These are phyloP conservation scores for Talaromyces marneffei DNA, from an alignment of 2,329 filamentous ascomycete species.

Conservation along the genomic window DNA sequence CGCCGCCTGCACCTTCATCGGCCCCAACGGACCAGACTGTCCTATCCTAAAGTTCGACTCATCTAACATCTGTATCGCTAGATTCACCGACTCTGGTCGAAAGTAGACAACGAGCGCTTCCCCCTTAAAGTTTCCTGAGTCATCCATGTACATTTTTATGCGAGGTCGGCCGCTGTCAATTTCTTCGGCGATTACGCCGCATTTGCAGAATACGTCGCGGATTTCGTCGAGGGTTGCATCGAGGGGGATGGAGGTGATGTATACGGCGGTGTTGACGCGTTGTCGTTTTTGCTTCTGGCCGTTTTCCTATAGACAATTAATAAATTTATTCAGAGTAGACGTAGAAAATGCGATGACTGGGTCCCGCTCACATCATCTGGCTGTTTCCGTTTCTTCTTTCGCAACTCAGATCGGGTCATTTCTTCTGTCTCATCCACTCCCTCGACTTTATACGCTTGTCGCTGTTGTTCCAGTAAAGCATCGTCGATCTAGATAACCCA, in stretches of 20 bases:
- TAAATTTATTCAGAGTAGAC: background rate
- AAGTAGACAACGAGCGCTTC: slow-evolving; percentile 93
- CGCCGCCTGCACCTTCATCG: slow-evolving; percentile 75
- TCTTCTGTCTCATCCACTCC: slow-evolving; percentile 55
- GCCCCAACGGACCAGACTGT: slow-evolving; percentile 48
- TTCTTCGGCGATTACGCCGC: slow-evolving; percentile 87
- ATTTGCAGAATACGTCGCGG: slow-evolving; percentile 76
- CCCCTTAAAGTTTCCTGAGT: slow-evolving; percentile 80
- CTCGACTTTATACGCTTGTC: slow-evolving; percentile 54
- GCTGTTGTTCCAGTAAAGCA: slow-evolving; percentile 55
- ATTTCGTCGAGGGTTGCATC: slow-evolving; percentile 79
- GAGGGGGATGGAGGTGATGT: slow-evolving; percentile 77
- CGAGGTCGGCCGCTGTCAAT: slow-evolving; percentile 81
- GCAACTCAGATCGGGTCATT: slow-evolving; percentile 38
- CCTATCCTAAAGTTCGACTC: slow-evolving; percentile 65
- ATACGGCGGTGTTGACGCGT: slow-evolving; percentile 78
- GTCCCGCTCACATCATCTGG: slow-evolving; percentile 41
- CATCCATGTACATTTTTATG: slow-evolving; percentile 87
- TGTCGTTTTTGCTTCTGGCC: slow-evolving; percentile 38
- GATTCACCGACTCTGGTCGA: slow-evolving; percentile 84
- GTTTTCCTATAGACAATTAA: slow-evolving; percentile 19
- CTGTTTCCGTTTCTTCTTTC: slow-evolving; percentile 51
- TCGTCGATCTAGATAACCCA: slow-evolving; percentile 49
- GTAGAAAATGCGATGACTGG: background rate
- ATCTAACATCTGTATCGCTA: slow-evolving; percentile 50